Evolutionary conservation across 2,329 filamentous ascomycete genomes (phyloP), one percentile per base, ranked within the genome.

Genomic region (Lasiodiplodia hormozganensis): DNA sequence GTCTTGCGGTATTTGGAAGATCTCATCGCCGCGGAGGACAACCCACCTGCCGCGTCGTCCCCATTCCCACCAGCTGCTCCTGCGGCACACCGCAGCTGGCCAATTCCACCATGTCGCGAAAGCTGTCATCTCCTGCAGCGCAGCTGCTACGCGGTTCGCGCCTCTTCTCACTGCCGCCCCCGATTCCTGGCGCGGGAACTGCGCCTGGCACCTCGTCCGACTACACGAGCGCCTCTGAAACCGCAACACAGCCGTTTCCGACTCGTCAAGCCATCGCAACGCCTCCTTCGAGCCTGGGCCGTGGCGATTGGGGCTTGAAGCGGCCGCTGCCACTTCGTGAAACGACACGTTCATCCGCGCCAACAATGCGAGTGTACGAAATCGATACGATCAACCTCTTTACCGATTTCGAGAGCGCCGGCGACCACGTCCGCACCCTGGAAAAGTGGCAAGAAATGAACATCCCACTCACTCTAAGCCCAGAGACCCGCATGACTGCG

Each of bases 281-380:
- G 0, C 90, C 93, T 6, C 82, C 86, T 54, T 86, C 89, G 21
- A 94, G 94, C 8, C 86, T 93, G 28, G 83, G 85, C 51, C 88
- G 88, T 75, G 95, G 95, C 43, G 95, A 98, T 76, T 98, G 95
- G 94, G 95, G 95, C 16, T 83, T 97, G 74, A 98, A 98, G 83
- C 86, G 95, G 67, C 86, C 93, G 1, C 84, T 98, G 6, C 95
- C 95, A 1, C 82, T 90, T 10, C 90, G 90, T 77, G 89, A 91
- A 3, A 94, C 93, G 5, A 87, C 89, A 23, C 88, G 88, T 66
- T 89, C 89, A 7, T 83, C 80, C 54, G 90, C 89, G n/a, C 92
- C 94, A 11, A 84, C 92, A 62, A 87, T 97, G 66, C 88, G 92
- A 71, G 82, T 98, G 73, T 89, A 89, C 74, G 87, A 91, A 70